Conservation (phyloP, 768 basidiomycete species). For the Russula abietina region DNA sequence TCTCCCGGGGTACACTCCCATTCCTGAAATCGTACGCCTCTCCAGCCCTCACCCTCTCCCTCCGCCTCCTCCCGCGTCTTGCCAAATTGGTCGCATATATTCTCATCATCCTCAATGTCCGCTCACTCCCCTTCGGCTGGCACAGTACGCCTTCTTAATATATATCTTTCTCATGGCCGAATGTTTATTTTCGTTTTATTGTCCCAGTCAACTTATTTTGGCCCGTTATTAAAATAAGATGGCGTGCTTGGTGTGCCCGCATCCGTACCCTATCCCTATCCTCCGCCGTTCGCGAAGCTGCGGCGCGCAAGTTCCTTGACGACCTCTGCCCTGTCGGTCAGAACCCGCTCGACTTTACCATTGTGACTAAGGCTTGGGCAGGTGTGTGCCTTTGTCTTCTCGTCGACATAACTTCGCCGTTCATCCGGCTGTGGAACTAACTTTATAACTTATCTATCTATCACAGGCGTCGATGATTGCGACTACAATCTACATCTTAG, state of each 20-base stretch:
- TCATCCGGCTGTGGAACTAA: too few species aligned
- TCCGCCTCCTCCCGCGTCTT: constrained; percentile 14
- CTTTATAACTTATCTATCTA: neutral
- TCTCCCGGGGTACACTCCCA: neutral
- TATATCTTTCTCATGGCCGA: neutral
- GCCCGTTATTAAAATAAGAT: constrained; percentile 9
- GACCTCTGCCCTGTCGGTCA: constrained; percentile 24
- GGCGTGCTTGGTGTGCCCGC: constrained; percentile 4
- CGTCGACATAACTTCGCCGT: too few species aligned
- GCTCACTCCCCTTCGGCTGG: constrained; percentile 24
- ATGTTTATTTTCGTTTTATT: neutral
- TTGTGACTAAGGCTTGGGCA: constrained; percentile 26
- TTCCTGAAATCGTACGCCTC: neutral
- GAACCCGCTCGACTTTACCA: constrained; percentile 26
- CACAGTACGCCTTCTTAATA: constrained; percentile 14
- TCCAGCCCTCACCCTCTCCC: neutral
- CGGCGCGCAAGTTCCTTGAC: constrained; percentile 12
- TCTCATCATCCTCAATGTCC: neutral
- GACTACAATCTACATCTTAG: constrained; percentile 74
- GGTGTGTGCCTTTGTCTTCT: constrained; percentile 1
- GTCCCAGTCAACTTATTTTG: constrained; percentile 17
- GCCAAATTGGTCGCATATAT: constrained; percentile 6
- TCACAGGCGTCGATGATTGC: constrained; percentile 59
- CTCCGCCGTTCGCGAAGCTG: neutral
- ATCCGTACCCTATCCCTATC: constrained; percentile 11